Percentiles rank a stretch among this genome's conserved stretches.
Evolutionary conservation across 176 grass and related monocot species (phyloP).

Genomic region (Eleusine indica): DNA sequence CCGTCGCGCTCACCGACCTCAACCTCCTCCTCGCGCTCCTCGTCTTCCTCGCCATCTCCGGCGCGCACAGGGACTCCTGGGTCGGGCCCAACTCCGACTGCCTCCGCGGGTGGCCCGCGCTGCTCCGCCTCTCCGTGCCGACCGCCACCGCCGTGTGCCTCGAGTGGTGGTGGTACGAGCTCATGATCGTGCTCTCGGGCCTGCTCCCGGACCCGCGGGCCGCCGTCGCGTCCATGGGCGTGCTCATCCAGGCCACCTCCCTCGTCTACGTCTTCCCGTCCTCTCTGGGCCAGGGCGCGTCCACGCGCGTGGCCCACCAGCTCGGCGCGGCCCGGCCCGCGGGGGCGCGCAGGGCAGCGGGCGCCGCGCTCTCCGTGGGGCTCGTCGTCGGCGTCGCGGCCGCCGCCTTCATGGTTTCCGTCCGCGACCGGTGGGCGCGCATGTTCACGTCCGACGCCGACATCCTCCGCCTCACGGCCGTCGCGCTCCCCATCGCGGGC

Average conservation of each 20-base stretch:
- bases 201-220: slow-evolving; percentile 77
- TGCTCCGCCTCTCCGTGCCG: slow-evolving; percentile 78
- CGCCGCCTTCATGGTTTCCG: slow-evolving; percentile 73
- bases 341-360: slow-evolving; percentile 58
- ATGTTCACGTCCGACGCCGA: slow-evolving; percentile 81
- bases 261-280: slow-evolving; percentile 93
- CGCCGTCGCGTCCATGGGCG: slow-evolving; percentile 92
- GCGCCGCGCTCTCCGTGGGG: slow-evolving; percentile 55
- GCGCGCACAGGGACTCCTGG: slow-evolving; percentile 78
- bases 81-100: slow-evolving; percentile 64
- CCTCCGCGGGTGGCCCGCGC: slow-evolving; percentile 65
- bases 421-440: slow-evolving; percentile 67
- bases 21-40: slow-evolving; percentile 82
- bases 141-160: slow-evolving; percentile 87
- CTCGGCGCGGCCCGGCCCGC: slow-evolving; percentile 61
- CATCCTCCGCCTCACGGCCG: slow-evolving; percentile 65
- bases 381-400: slow-evolving; percentile 53
- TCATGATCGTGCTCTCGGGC: slow-evolving; percentile 96
- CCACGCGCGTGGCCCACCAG: slow-evolving; percentile 84
- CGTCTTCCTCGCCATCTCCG: slow-evolving; percentile 73
- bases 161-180: slow-evolving; percentile 99
- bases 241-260: slow-evolving; percentile 95
- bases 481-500: slow-evolving; percentile 88
- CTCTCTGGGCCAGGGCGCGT: slow-evolving; percentile 82
- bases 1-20: slow-evolving; percentile 84